Conservation (phyloP, 2,329 filamentous ascomycete genomes). For the Daldinia sp. region DNA sequence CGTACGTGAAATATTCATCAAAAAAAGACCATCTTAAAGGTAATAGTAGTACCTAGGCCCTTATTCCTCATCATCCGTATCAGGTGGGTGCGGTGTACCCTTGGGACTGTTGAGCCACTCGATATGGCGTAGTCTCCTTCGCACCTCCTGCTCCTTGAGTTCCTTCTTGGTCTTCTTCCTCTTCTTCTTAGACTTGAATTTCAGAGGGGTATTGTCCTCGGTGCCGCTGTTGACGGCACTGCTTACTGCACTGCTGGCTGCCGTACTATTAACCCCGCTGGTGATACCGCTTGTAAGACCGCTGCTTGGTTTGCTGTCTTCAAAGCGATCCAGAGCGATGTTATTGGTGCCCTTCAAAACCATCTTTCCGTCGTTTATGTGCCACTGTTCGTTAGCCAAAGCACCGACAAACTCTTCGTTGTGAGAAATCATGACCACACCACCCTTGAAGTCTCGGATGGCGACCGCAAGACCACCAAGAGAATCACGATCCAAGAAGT, state of each 20-base stretch:
- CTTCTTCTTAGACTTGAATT: conserved; percentile 93
- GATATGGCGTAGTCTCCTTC: conserved; percentile 87
- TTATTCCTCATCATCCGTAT: conserved; percentile 80
- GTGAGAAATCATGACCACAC: conserved; percentile 99
- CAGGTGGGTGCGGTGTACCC: conserved; percentile 80
- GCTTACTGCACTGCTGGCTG: conserved; percentile 64
- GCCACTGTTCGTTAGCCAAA: conserved; percentile 95
- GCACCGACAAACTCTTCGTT: conserved; percentile 99
- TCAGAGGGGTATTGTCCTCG: conserved; percentile 83
- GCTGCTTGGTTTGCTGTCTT: conserved; percentile 67
- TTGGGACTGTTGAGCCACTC: conserved; percentile 87
- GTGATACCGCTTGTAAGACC: conserved; percentile 67
- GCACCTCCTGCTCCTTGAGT: conserved; percentile 90
- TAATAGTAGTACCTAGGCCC: not conserved
- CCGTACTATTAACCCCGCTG: conserved; percentile 64
- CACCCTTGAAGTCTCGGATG: conserved; percentile 97
- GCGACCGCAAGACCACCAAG: conserved; percentile 96
- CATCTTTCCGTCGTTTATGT: conserved; percentile 88
- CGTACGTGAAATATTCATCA: conserved; percentile 17
- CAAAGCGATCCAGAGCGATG: conserved; percentile 84
- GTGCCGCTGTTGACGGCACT: conserved; percentile 83
- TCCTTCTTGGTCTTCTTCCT: conserved; percentile 99
- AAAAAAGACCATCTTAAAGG: not conserved
- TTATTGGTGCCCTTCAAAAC: conserved; percentile 84
- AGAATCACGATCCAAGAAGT: conserved; percentile 98